Conservation (phyloP, 2,329 filamentous ascomycete genomes). For the Monosporascus sp. region DNA sequence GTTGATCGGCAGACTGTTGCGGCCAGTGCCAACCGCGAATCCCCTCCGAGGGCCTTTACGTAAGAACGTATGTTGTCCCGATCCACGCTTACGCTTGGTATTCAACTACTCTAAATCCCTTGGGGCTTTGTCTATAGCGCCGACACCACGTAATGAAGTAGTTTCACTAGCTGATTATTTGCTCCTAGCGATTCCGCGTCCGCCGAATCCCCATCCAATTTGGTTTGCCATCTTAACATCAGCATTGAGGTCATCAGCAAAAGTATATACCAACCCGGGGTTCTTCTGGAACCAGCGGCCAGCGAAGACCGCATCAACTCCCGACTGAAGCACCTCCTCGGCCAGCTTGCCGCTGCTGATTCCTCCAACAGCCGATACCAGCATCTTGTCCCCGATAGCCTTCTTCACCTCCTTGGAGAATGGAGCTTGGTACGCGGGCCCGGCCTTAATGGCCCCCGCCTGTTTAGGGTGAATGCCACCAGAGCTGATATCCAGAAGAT, state of each 20-base stretch:
- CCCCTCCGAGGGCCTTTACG: no score
- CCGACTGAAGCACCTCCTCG: constrained; percentile 38
- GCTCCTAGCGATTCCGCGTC: constrained; percentile 10
- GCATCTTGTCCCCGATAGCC: constrained; percentile 56
- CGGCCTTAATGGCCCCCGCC: constrained; percentile 32
- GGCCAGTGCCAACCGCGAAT: no score
- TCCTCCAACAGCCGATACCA: constrained; percentile 47
- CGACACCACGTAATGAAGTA: no score
- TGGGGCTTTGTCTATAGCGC: no score
- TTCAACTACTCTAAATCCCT: no score
- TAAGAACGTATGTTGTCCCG: no score
- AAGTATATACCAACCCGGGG: constrained; percentile 49
- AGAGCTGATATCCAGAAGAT: constrained; percentile 63
- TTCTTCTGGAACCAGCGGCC: constrained; percentile 55
- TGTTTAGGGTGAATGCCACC: constrained; percentile 52
- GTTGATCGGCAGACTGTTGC: no score
- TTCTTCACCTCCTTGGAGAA: constrained; percentile 63
- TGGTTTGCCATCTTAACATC: constrained; percentile 44
- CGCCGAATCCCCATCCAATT: constrained; percentile 51
- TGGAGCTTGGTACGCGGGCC: constrained; percentile 59
- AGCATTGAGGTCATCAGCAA: constrained; percentile 47
- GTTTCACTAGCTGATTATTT: no score
- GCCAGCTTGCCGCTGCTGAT: constrained; percentile 41
- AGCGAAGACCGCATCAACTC: constrained; percentile 43
- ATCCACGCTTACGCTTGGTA: no score